These are phyloP conservation scores for Phytophthora sp. DNA, from an alignment of 352 stramenopile species.

Conservation along the genomic window DNA sequence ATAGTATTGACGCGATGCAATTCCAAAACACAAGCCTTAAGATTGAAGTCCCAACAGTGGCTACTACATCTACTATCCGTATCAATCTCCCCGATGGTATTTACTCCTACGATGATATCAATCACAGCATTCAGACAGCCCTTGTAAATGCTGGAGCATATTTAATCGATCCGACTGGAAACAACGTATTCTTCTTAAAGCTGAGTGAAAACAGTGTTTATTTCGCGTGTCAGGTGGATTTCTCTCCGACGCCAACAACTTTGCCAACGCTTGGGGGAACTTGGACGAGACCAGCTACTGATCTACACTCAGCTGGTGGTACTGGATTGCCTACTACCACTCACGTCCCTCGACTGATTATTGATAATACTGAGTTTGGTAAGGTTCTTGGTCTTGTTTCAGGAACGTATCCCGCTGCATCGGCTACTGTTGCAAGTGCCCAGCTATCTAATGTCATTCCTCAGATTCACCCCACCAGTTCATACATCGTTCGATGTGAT, in stretches of 20 bases:
- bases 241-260: neutral
- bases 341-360: constrained; percentile 6
- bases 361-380: constrained; percentile 11
- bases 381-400: neutral
- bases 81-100: neutral
- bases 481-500: no score
- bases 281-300: neutral
- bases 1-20: neutral
- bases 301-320: neutral
- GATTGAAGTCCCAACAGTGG: constrained; percentile 8
- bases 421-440: neutral
- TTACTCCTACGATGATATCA: constrained; percentile 10
- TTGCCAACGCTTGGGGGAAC: constrained; percentile 1
- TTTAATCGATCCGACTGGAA: neutral
- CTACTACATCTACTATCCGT: constrained; percentile 2
- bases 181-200: constrained; percentile 15
- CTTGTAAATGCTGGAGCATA: no score
- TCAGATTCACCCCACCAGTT: no score
- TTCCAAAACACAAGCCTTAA: constrained; percentile 8
- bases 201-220: constrained; percentile 4
- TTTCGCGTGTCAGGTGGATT: constrained; percentile 10
- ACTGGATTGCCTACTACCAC: constrained; percentile 6
- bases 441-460: neutral
- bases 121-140: constrained; percentile 5
- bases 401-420: neutral